Evolutionary conservation across 2,329 filamentous ascomycete species (phyloP).

Genomic region (Pyrenochaeta sp.): DNA sequence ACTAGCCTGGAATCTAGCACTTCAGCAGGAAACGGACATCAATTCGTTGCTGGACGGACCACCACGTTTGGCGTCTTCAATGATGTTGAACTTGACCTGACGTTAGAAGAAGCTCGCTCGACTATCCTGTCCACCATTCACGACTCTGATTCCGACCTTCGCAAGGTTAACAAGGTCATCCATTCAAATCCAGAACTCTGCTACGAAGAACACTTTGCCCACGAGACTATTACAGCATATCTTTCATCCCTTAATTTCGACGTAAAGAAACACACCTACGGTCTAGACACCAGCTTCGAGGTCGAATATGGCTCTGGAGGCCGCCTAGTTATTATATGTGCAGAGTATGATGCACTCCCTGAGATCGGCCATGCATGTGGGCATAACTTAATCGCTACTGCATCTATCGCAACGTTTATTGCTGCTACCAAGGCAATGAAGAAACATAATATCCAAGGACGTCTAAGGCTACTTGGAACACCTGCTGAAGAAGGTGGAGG

Average conservation of each 20-base stretch:
- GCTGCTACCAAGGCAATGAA: constrained; percentile 58
- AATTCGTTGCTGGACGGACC: no score
- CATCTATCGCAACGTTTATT: constrained; percentile 58
- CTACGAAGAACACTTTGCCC: constrained; percentile 60
- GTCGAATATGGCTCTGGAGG: constrained; percentile 38
- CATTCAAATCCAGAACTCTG: constrained; percentile 61
- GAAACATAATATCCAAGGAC: constrained; percentile 53
- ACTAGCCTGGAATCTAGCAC: no score
- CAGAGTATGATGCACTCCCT: constrained; percentile 61
- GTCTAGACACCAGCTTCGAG: constrained; percentile 47
- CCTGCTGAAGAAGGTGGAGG: constrained; percentile 64
- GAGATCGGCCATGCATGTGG: constrained; percentile 64
- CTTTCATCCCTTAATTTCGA: constrained; percentile 21
- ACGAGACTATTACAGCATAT: constrained; percentile 46
- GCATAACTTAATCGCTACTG: constrained; percentile 63
- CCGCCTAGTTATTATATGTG: constrained; percentile 56
- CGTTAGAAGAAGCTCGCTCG: neutral
- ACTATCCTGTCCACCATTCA: constrained; percentile 19
- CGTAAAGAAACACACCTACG: constrained; percentile 44
- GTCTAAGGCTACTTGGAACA: constrained; percentile 60
- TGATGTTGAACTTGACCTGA: neutral
- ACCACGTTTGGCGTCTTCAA: no score
- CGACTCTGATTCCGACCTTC: constrained; percentile 7
- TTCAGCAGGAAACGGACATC: no score
- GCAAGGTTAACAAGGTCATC: constrained; percentile 57